Base-by-base conservation (phyloP, 345 rosid species). In the Limnanthes douglasii region DNA sequence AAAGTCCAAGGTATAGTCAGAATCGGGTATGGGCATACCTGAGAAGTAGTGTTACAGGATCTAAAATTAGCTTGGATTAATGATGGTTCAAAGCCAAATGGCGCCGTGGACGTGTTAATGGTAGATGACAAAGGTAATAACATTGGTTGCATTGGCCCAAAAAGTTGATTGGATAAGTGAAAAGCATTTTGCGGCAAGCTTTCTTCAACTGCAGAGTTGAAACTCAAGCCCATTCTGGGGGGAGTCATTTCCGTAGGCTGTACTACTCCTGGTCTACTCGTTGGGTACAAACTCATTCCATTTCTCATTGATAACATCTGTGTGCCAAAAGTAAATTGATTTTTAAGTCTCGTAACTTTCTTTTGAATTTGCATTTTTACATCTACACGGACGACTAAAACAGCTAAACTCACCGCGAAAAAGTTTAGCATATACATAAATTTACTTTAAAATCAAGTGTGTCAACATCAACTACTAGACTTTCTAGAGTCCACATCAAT, bases 281-380 rank as follows among this genome's bases (percentile, higher is more conserved):
- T 41, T 14, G 72, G 72, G 32, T 67, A 66, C 50, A 67, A 51
- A 50, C 66, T 56, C 46, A 68, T 29, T 21, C 80, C 80, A 26
- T 72, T 72, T 59, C 75, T 64, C 75, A 68, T 49, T 6, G 75
- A 51, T 35, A 72, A 45, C 80, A 72, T 72, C 75, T 72, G 80
- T 34, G n/a, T n/a, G n/a, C n/a, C n/a, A n/a, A n/a, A n/a, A n/a
- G n/a, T n/a, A n/a, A n/a, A n/a, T n/a, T n/a, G n/a, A n/a, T n/a
- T n/a, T n/a, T n/a, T n/a, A n/a, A n/a, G n/a, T n/a, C n/a, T n/a
- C n/a, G n/a, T n/a, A n/a, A n/a, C n/a, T n/a, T n/a, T n/a, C n/a
- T n/a, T n/a, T n/a, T n/a, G n/a, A n/a, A n/a, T n/a, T n/a, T n/a
- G n/a, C n/a, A n/a, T n/a, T n/a, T n/a, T n/a, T n/a, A n/a, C n/a